phyloP scores from a whole-genome alignment of 257 asterid species.

The Datura wrightii region DNA sequence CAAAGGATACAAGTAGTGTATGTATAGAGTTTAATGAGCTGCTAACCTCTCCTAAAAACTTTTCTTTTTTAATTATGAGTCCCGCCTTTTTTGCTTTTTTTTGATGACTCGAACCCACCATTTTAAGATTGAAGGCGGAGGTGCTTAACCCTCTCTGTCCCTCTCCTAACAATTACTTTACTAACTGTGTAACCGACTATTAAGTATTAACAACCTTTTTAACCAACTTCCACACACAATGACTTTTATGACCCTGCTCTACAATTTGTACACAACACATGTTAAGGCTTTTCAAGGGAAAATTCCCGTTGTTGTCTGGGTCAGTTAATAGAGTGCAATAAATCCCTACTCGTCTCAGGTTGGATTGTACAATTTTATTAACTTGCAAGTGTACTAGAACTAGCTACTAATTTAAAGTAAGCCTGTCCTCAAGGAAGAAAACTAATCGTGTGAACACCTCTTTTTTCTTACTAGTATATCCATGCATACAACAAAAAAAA shows the following conservation, averaged over 20 bases:
- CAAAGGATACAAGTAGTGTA: too few species aligned
- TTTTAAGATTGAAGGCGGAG: too few species aligned
- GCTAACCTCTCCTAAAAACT: background rate
- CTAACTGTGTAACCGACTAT: background rate
- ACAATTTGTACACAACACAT: background rate
- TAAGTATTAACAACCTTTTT: background rate
- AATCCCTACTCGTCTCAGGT: background rate
- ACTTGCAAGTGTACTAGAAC: too few species aligned
- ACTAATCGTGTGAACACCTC: background rate
- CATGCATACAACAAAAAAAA: conserved; percentile 5
- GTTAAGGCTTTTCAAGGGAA: background rate
- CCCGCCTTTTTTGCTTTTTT: too few species aligned
- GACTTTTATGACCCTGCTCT: background rate
- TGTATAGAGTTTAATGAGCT: background rate
- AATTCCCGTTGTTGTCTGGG: background rate
- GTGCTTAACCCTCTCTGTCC: too few species aligned
- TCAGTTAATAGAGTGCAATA: background rate
- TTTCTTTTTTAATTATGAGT: too few species aligned
- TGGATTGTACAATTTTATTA: too few species aligned
- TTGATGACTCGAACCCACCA: too few species aligned
- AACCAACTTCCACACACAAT: background rate
- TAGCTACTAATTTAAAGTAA: too few species aligned
- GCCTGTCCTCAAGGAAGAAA: background rate
- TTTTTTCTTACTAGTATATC: background rate
- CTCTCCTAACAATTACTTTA: background rate